Evolutionary conservation across 2,329 filamentous ascomycete species (phyloP).

Genomic region (Hypoxylon sp.): DNA sequence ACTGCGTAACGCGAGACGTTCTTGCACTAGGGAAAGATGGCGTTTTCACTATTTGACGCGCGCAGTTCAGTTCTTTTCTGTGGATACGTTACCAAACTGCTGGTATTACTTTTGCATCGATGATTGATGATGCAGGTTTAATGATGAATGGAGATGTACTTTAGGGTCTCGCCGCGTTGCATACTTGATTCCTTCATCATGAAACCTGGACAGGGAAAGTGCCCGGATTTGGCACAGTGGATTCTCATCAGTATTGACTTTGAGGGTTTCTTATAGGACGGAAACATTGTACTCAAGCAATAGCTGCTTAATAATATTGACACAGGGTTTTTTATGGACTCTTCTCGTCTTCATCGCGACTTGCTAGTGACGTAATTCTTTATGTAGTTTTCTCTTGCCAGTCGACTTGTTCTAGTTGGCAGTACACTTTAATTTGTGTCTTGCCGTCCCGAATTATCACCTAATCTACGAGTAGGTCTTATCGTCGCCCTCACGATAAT

Average conservation of each 20-base stretch:
- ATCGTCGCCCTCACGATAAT: background rate
- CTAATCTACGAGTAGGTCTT: background rate
- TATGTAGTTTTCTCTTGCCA: background rate
- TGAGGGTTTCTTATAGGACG: constrained; percentile 47
- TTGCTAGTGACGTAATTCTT: background rate
- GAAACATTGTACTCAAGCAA: constrained; percentile 44
- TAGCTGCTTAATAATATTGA: constrained; percentile 44
- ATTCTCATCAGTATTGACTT: constrained; percentile 37
- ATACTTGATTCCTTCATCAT: constrained; percentile 34
- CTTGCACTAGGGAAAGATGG: constrained; percentile 21
- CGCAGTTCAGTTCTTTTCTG: constrained; percentile 41
- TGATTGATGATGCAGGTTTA: constrained; percentile 35
- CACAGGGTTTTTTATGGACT: constrained; percentile 7
- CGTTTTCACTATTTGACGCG: constrained; percentile 22
- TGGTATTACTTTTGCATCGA: constrained; percentile 38
- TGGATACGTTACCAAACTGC: constrained; percentile 42
- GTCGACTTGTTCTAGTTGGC: background rate
- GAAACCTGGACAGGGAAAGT: constrained; percentile 19
- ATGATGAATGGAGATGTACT: constrained; percentile 38
- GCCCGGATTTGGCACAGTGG: constrained; percentile 25
- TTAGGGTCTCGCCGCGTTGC: constrained; percentile 39
- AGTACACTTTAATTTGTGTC: background rate
- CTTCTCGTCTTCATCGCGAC: constrained; percentile 2
- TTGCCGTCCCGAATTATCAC: background rate
- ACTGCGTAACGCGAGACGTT: constrained; percentile 9